Conservation (phyloP, 2,329 filamentous ascomycete species). For the Alternaria sp. region DNA sequence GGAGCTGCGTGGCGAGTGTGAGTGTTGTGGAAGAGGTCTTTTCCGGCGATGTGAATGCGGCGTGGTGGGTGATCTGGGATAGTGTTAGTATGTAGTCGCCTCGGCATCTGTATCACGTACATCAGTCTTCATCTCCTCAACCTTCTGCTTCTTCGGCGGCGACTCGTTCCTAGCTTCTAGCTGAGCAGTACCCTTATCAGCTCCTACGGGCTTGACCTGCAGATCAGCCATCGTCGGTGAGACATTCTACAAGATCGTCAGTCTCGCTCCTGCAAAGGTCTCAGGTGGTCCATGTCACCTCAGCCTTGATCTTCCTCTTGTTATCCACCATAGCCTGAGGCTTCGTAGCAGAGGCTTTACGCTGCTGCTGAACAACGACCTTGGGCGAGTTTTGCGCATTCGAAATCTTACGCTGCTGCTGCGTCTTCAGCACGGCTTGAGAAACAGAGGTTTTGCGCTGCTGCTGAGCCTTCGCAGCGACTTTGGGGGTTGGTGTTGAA, state of each 20-base stretch:
- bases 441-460: background rate
- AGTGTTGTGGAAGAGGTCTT: background rate
- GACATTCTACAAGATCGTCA: background rate
- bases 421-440: background rate
- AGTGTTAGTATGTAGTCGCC: background rate
- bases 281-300: conserved; percentile 2
- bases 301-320: conserved; percentile 16
- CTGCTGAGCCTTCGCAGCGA: background rate
- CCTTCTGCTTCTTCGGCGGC: conserved; percentile 8
- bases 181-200: background rate
- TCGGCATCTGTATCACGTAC: background rate
- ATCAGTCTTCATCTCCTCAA: background rate
- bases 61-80: background rate
- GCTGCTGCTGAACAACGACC: background rate
- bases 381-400: background rate
- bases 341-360: background rate
- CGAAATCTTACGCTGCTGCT: background rate
- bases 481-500: background rate
- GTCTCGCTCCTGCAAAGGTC: background rate
- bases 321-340: background rate
- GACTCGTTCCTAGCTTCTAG: background rate
- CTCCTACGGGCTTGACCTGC: background rate
- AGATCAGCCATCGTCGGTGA: background rate
- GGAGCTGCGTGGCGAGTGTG: fast-evolving
- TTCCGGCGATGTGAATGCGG: no score